Conservation (phyloP, 768 basidiomycete species). For the Russula foetens region DNA sequence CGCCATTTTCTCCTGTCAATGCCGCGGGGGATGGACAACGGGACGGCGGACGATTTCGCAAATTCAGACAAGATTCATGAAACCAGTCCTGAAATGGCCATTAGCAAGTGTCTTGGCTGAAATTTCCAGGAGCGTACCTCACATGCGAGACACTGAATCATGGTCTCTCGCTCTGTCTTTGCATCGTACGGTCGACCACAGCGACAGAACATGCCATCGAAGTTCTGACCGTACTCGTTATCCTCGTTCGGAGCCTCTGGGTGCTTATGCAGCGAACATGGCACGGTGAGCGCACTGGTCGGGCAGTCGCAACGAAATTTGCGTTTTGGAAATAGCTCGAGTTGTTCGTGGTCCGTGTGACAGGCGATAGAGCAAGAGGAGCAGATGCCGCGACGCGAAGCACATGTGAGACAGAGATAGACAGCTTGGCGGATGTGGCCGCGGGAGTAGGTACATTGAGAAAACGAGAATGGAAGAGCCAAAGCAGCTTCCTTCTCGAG, state of each 20-base stretch:
- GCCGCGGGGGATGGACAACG: conserved; percentile 32
- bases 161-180: conserved; percentile 66
- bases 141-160: conserved; percentile 83
- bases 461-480: conserved; percentile 37
- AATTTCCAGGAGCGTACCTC: conserved; percentile 44
- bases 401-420: conserved; percentile 74
- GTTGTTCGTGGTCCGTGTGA: conserved; percentile 78
- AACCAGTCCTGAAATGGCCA: conserved; percentile 67
- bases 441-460: conserved; percentile 33
- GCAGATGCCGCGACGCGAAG: conserved; percentile 60
- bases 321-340: conserved; percentile 83
- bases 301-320: conserved; percentile 82
- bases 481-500: conserved; percentile 33
- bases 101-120: conserved; percentile 2
- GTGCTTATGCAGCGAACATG: conserved; percentile 54
- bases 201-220: conserved; percentile 61
- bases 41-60: conserved; percentile 55
- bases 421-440: conserved; percentile 58
- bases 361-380: conserved; percentile 82
- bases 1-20: background rate
- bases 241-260: conserved; percentile 45
- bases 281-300: conserved; percentile 48
- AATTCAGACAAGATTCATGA: conserved; percentile 82
- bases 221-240: conserved; percentile 73
- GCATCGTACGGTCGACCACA: conserved; percentile 68